A percentile compares a stretch with the other conserved stretches of the same genome.
phyloP scores from a whole-genome alignment of 2,329 filamentous ascomycete genomes.

The Xylaria sp. region DNA sequence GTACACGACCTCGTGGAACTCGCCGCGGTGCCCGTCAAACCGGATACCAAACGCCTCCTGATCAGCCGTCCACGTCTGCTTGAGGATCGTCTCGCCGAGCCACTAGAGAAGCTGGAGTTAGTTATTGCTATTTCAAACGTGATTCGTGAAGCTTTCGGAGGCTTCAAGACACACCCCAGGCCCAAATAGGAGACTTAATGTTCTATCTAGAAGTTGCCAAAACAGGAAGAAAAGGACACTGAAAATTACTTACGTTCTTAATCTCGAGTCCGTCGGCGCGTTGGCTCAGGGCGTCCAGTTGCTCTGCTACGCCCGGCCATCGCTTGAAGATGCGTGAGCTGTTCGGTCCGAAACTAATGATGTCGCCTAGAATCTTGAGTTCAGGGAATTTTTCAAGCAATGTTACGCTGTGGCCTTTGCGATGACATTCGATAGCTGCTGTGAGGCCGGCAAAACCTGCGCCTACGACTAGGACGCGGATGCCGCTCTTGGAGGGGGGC shows the following conservation, averaged over 20 bases:
- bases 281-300: conserved; percentile 55
- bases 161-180: too few relatives aligned
- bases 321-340: conserved; percentile 61
- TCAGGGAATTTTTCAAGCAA: conserved; percentile 54
- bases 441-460: conserved; percentile 64
- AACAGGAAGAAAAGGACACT: background rate
- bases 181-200: background rate
- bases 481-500: conserved; percentile 42
- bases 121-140: background rate
- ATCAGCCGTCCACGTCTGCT: conserved; percentile 49
- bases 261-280: conserved; percentile 51
- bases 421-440: conserved; percentile 63
- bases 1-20: conserved; percentile 58
- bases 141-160: background rate
- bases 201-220: background rate
- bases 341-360: conserved; percentile 62
- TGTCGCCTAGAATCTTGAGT: conserved; percentile 53
- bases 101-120: too few relatives aligned
- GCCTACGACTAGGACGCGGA: conserved; percentile 55
- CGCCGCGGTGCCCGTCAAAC: conserved; percentile 60
- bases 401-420: conserved; percentile 57
- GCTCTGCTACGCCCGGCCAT: conserved; percentile 56
- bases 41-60: conserved; percentile 50
- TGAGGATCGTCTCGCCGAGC: conserved; percentile 56
- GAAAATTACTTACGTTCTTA: conserved; percentile 44